phyloP scores from a whole-genome alignment of 2,329 filamentous ascomycete genomes.

The Nigrospora sphaerica region DNA sequence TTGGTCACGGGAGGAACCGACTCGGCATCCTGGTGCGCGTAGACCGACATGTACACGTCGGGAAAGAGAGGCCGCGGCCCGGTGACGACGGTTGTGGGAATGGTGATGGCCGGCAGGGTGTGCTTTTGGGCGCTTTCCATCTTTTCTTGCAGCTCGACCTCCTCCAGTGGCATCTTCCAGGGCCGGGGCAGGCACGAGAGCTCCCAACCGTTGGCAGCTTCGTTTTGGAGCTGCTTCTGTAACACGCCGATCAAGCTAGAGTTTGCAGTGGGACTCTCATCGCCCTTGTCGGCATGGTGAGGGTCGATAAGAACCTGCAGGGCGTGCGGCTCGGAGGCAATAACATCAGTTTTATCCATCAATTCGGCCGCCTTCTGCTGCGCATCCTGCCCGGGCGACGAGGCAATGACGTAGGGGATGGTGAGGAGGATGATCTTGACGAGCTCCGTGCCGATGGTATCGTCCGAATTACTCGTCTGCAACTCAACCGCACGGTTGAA shows the following conservation, averaged over 20 bases:
- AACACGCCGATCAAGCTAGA: slow-evolving; percentile 71
- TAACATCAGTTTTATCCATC: slow-evolving; percentile 91
- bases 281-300: slow-evolving; percentile 59
- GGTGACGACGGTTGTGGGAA: slow-evolving; percentile 69
- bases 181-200: slow-evolving; percentile 62
- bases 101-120: slow-evolving; percentile 63
- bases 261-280: slow-evolving; percentile 55
- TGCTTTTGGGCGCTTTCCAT: slow-evolving; percentile 62
- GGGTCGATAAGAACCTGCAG: slow-evolving; percentile 83
- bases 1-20: slow-evolving; percentile 74
- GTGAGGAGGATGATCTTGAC: slow-evolving; percentile 96
- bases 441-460: slow-evolving; percentile 76
- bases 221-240: slow-evolving; percentile 76
- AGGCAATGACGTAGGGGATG: slow-evolving; percentile 81
- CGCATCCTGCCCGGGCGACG: slow-evolving; percentile 57
- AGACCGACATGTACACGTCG: slow-evolving; percentile 91
- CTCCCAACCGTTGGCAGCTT: slow-evolving; percentile 69
- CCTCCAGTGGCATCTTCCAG: slow-evolving; percentile 56
- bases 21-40: slow-evolving; percentile 76
- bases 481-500: slow-evolving; percentile 86
- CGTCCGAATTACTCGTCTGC: slow-evolving; percentile 87
- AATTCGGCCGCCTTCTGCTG: slow-evolving; percentile 69
- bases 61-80: slow-evolving; percentile 78
- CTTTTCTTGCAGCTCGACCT: slow-evolving; percentile 53
- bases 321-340: slow-evolving; percentile 79